Evolutionary conservation across 768 basidiomycete genomes (phyloP), one percentile per base, ranked within the genome.

Genomic region (Termitomyces sp.): DNA sequence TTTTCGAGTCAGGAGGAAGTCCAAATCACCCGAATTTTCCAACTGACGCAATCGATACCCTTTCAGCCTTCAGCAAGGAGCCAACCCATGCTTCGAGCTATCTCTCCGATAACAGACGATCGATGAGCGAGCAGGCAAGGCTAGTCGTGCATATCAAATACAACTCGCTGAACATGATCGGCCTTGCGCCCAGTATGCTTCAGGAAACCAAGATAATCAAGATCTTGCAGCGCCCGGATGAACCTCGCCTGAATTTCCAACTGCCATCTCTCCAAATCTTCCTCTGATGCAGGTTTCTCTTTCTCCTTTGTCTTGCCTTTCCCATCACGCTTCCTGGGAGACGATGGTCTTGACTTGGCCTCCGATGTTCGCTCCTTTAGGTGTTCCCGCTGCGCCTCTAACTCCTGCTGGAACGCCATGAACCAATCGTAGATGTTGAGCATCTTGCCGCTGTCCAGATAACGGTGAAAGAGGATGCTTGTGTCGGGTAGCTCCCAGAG

Each of bases 371-470:
- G 45, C 29, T 56, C 55, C 51, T 60, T 61, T 12, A 66, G 51
- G 13, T 70, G 61, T 56, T 63, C 49, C n/a, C 70, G 65, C 69
- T 88, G 88, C 1, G 70, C 71, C 65, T 90, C 89, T 50, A 93
- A 68, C 31, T 81, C 86, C 20, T 75, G 67, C 31, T 80, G 76
- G 66, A 94, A 94, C 22, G 86, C 80, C 60, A 89, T 85, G 63
- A 84, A 92, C 92, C 91, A 93, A 67, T 94, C 92, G 65, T 89
- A 92, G 2, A 91, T 79, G 64, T 94, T 94, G 68, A 94, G 83
- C 81, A 88, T 80, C 70, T 79, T 85, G 42, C 89, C 89, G 44
- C 88, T 87, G 62, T 91, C 86, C 40, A 86, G 75, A 69, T 91
- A 94, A 20, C 89, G 78, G 44, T 73, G 73, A 72, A 93, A 90